Percentiles rank a stretch among this genome's conserved stretches.
These are phyloP conservation scores for Gaultheria prostrata DNA, from an alignment of 148 eudicot genomes.

Conservation along the genomic window DNA sequence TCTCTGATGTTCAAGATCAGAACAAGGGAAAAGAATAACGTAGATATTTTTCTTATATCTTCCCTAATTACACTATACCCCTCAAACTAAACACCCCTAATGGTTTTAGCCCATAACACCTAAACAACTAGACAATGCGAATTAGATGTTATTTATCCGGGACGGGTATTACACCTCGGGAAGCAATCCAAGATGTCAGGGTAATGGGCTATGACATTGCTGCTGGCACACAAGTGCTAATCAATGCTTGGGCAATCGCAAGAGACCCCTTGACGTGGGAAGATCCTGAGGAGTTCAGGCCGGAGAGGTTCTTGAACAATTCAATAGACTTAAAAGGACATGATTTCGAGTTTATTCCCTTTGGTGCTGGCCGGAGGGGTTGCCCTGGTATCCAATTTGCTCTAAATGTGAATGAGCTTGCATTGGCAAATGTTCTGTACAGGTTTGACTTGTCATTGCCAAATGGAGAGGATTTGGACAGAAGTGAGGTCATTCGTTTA, in stretches of 20 bases:
- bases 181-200: slow-evolving; percentile 21
- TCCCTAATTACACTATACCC: too few relatives aligned
- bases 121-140: too few relatives aligned
- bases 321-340: slow-evolving; percentile 29
- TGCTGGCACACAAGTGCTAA: slow-evolving; percentile 23
- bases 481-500: not conserved
- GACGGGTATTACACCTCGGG: too few relatives aligned
- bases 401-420: not conserved
- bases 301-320: slow-evolving; percentile 40
- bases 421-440: not conserved
- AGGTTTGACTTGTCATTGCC: not conserved
- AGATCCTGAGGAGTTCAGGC: slow-evolving; percentile 32
- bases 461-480: not conserved
- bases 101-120: too few relatives aligned
- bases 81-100: too few relatives aligned
- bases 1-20: too few relatives aligned
- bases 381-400: not conserved
- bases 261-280: slow-evolving; percentile 34
- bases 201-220: slow-evolving; percentile 35
- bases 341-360: slow-evolving; percentile 34
- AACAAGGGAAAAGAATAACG: too few relatives aligned
- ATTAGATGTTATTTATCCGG: too few relatives aligned
- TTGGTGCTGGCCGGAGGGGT: slow-evolving; percentile 18
- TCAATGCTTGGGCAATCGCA: slow-evolving; percentile 36
- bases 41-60: too few relatives aligned